Evolutionary conservation across 1,284 basidiomycete species (phyloP).

Genomic region (Pterula multifida): DNA sequence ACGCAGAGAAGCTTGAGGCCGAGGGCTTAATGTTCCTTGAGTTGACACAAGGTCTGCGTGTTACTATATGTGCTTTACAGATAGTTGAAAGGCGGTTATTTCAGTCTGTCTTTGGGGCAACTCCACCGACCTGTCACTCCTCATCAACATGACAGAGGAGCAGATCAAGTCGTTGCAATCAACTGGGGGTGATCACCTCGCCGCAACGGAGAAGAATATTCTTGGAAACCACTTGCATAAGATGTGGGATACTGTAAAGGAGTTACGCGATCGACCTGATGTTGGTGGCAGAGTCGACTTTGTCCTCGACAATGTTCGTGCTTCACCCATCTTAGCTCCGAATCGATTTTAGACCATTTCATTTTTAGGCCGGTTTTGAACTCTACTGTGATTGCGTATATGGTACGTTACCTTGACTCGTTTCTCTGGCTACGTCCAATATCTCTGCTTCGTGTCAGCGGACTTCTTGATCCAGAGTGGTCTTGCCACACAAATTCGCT

Average conservation of each 20-base stretch:
- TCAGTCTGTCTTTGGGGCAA: slow-evolving; percentile 88
- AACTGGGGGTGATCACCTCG: slow-evolving; percentile 90
- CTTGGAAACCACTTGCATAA: slow-evolving; percentile 74
- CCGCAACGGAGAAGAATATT: slow-evolving; percentile 94
- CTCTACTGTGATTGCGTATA: slow-evolving; percentile 96
- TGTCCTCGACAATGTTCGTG: slow-evolving; percentile 61
- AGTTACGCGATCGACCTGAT: slow-evolving; percentile 56
- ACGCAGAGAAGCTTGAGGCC: slow-evolving; percentile 56
- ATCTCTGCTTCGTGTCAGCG: slow-evolving; percentile 29
- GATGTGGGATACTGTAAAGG: slow-evolving; percentile 76
- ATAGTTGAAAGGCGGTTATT: slow-evolving; percentile 7
- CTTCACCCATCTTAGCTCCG: background rate
- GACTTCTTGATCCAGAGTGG: slow-evolving; percentile 90
- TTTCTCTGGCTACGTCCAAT: background rate
- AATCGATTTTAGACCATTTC: slow-evolving; percentile 14
- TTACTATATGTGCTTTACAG: slow-evolving; percentile 8
- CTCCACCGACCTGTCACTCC: slow-evolving; percentile 90
- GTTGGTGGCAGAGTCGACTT: slow-evolving; percentile 70
- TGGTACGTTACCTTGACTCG: slow-evolving; percentile 37
- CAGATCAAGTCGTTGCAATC: slow-evolving; percentile 97
- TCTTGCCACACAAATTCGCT: slow-evolving; percentile 74
- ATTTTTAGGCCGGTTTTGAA: slow-evolving; percentile 63
- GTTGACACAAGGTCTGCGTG: slow-evolving; percentile 65
- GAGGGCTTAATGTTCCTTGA: slow-evolving; percentile 89
- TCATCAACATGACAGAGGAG: slow-evolving; percentile 98